These are phyloP conservation scores for Lachnellula suecica DNA, from an alignment of 2,329 filamentous ascomycete species.

Conservation along the genomic window DNA sequence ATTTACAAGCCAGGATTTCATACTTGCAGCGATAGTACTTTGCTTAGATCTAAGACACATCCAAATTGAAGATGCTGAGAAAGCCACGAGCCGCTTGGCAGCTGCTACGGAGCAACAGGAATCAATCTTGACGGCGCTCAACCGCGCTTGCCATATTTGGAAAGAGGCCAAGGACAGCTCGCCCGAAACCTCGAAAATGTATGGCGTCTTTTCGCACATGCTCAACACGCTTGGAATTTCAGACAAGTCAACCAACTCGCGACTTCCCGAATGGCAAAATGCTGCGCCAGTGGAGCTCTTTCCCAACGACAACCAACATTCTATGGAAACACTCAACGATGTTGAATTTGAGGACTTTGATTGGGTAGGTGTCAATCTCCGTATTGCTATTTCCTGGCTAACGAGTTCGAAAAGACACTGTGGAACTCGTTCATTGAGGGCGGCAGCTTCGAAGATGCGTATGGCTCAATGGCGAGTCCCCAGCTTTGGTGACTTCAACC, in stretches of 20 bases:
- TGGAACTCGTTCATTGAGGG: constrained; percentile 31
- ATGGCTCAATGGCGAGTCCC: constrained; percentile 6
- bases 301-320: too few relatives aligned
- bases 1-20: constrained; percentile 9
- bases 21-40: constrained; percentile 15
- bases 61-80: constrained; percentile 5
- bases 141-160: constrained; percentile 19
- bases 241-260: constrained; percentile 1
- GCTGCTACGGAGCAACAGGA: neutral
- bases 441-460: constrained; percentile 22
- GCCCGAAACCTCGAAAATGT: constrained; percentile 18
- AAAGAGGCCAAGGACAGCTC: constrained; percentile 3
- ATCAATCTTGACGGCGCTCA: constrained; percentile 5
- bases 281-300: constrained; percentile 1
- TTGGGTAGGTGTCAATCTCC: too few relatives aligned
- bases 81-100: neutral
- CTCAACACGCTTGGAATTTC: constrained; percentile 11
- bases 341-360: too few relatives aligned
- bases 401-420: too few relatives aligned
- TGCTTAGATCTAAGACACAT: constrained; percentile 17
- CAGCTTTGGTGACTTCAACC: too few relatives aligned
- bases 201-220: constrained; percentile 18
- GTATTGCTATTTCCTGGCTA: too few relatives aligned
- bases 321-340: too few relatives aligned
- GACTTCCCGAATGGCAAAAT: neutral